These are phyloP conservation scores for Botrytis tulipae DNA, from an alignment of 2,329 filamentous ascomycete species.

Conservation along the genomic window DNA sequence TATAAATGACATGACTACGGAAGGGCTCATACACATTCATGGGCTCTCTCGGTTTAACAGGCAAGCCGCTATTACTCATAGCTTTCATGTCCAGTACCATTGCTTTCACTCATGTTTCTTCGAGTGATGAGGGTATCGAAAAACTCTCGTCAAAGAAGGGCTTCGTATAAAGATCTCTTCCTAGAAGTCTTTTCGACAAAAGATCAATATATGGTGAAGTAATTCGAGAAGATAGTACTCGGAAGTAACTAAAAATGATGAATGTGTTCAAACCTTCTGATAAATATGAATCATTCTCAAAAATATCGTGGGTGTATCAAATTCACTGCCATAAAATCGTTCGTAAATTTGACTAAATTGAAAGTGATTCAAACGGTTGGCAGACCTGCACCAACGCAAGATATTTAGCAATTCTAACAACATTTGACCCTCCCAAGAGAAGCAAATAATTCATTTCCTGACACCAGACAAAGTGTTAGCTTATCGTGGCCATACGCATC, in stretches of 20 bases:
- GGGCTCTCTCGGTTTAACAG: neutral
- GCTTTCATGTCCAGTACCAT: neutral
- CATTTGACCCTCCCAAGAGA: neutral
- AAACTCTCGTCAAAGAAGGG: neutral
- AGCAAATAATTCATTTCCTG: neutral
- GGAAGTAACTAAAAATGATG: neutral
- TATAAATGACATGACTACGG: neutral
- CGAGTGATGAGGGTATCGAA: neutral
- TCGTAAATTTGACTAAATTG: neutral
- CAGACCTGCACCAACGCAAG: neutral
- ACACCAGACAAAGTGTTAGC: no score
- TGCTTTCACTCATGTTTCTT: neutral
- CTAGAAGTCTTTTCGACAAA: no score
- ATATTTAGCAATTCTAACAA: neutral
- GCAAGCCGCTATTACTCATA: neutral
- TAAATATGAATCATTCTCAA: neutral
- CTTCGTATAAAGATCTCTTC: neutral
- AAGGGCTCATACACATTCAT: neutral
- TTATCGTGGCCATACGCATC: neutral
- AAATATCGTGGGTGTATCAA: rapidly evolving
- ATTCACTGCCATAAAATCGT: neutral
- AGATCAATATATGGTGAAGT: neutral
- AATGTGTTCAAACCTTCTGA: no score
- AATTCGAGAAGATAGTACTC: no score
- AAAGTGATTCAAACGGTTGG: neutral